Evolutionary conservation across 805 yeast species (phyloP).

Genomic region (Blastobotrys peoriensis): DNA sequence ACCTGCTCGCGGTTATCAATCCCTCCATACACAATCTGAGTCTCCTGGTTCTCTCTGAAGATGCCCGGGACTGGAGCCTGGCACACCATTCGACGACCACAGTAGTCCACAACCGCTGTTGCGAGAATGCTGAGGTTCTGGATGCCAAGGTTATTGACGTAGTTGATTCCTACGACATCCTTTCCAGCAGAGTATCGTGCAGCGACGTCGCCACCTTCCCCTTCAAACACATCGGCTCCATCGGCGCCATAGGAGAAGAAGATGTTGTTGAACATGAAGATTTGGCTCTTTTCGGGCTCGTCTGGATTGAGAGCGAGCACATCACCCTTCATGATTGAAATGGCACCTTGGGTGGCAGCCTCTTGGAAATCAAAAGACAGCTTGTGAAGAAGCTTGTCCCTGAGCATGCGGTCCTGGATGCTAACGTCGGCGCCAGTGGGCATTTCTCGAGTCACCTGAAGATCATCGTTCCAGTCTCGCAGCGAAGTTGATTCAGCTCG

Average conservation of each 20-base stretch:
- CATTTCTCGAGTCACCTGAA: conserved; percentile 74
- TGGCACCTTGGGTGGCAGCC: conserved; percentile 74
- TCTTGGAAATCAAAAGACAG: conserved; percentile 69
- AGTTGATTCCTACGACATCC: conserved; percentile 68
- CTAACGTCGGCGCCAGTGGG: conserved; percentile 36
- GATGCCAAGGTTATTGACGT: conserved; percentile 59
- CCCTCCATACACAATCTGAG: conserved; percentile 67
- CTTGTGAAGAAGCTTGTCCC: conserved; percentile 71
- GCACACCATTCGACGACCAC: conserved; percentile 82
- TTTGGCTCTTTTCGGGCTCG: conserved; percentile 54
- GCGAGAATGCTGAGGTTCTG: conserved; percentile 62
- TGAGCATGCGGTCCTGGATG: conserved; percentile 59
- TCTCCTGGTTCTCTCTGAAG: conserved; percentile 43
- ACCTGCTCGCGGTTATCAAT: conserved; percentile 54
- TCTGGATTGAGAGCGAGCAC: conserved; percentile 74
- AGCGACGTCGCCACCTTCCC: conserved; percentile 76
- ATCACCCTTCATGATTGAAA: conserved; percentile 68
- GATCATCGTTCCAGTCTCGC: conserved; percentile 89
- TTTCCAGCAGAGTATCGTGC: conserved; percentile 73
- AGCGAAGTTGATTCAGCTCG: conserved; percentile 51
- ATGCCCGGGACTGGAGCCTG: conserved; percentile 97
- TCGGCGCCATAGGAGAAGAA: conserved; percentile 79
- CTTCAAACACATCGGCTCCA: conserved; percentile 57
- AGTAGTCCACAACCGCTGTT: conserved; percentile 83
- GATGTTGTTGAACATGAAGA: conserved; percentile 74